These are phyloP conservation scores for Miscanthus lutarioriparius DNA, from an alignment of 176 grass and related monocot species.

Conservation along the genomic window DNA sequence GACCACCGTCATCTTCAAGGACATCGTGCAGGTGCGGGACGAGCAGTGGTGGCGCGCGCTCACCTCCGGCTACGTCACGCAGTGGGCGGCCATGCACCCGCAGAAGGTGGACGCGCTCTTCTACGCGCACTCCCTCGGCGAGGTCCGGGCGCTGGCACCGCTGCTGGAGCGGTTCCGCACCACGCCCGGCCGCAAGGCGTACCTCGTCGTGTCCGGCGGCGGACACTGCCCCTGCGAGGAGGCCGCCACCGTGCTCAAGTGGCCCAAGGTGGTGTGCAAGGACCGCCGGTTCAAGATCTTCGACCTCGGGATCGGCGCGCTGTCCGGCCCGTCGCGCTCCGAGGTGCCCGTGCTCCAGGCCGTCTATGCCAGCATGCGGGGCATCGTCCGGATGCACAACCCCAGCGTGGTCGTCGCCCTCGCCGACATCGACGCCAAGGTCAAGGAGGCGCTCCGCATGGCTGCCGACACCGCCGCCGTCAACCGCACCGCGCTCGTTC, in stretches of 20 bases:
- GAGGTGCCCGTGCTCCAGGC: slow-evolving; percentile 80
- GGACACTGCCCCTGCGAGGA: slow-evolving; percentile 74
- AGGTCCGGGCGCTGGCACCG: slow-evolving; percentile 73
- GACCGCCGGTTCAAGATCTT: slow-evolving; percentile 95
- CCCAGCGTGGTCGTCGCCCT: slow-evolving; percentile 76
- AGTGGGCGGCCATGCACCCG: slow-evolving; percentile 94
- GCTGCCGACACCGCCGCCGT: slow-evolving; percentile 40
- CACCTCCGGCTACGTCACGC: slow-evolving; percentile 85
- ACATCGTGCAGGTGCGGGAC: slow-evolving; percentile 85
- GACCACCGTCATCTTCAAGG: slow-evolving; percentile 97
- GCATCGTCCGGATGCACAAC: slow-evolving; percentile 75
- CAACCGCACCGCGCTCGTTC: slow-evolving; percentile 75
- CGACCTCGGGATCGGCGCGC: slow-evolving; percentile 71
- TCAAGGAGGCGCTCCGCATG: slow-evolving; percentile 87
- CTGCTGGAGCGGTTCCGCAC: slow-evolving; percentile 77
- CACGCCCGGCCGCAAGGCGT: slow-evolving; percentile 56
- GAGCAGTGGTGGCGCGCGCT: slow-evolving; percentile 98
- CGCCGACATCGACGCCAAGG: slow-evolving; percentile 45
- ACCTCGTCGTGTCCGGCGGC: slow-evolving; percentile 78
- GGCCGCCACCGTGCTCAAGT: slow-evolving; percentile 65
- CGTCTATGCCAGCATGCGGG: slow-evolving; percentile 81
- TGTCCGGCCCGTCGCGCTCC: slow-evolving; percentile 63
- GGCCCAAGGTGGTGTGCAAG: slow-evolving; percentile 89
- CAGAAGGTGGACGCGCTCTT: slow-evolving; percentile 94
- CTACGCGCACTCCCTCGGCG: slow-evolving; percentile 76